A percentile compares a stretch with the other conserved stretches of the same genome.
phyloP scores from a whole-genome alignment of 192 early-diverging fungal species.

The Funneliformis geosporum region DNA sequence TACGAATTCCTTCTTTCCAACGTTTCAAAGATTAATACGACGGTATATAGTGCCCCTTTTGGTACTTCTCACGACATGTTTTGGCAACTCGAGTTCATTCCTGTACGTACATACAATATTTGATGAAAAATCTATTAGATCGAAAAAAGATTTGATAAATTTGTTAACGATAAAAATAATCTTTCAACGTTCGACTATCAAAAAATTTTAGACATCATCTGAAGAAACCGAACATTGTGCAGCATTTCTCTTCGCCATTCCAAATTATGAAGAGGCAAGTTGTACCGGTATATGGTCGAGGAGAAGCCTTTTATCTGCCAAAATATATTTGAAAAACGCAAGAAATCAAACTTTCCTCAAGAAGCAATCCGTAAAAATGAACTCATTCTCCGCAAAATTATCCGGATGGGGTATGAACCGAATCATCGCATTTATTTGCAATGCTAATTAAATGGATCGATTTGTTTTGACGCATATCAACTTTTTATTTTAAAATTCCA shows the following conservation, averaged over 20 bases:
- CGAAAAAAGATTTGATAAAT: neutral
- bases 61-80: conserved; percentile 28
- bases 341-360: conserved; percentile 4
- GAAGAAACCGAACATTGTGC: conserved; percentile 28
- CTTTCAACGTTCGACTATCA: neutral
- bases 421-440: neutral
- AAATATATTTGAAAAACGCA: conserved; percentile 28
- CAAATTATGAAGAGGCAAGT: conserved; percentile 23
- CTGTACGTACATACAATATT: conserved; percentile 12
- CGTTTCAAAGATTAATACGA: conserved; percentile 3
- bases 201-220: conserved; percentile 9
- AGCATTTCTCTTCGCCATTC: conserved; percentile 25
- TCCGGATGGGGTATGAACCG: conserved; percentile 25
- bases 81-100: conserved; percentile 32
- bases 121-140: neutral
- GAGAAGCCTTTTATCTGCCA: neutral
- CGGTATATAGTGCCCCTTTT: conserved; percentile 27
- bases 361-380: conserved; percentile 23
- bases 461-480: neutral
- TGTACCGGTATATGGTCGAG: neutral
- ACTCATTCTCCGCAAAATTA: conserved; percentile 24
- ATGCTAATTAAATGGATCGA: neutral
- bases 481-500: neutral
- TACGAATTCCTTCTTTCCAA: conserved; percentile 22
- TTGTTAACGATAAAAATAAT: neutral